A percentile compares a stretch with the other conserved stretches of the same genome.
Evolutionary conservation across 2,329 filamentous ascomycete genomes (phyloP).

Genomic region (Thermoascus crustaceus): DNA sequence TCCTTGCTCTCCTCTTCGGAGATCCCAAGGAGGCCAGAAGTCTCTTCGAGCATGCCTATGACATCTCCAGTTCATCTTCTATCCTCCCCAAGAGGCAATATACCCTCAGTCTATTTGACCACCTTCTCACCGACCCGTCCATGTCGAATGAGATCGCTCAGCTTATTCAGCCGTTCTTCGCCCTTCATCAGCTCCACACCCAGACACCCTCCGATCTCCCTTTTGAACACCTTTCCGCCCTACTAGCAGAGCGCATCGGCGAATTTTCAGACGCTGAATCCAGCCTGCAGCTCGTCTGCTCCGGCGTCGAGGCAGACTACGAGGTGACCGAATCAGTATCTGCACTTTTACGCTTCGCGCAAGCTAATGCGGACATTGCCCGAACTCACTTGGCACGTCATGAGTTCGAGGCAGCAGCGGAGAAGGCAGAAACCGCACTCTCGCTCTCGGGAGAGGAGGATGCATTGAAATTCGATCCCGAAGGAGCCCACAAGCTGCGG

Average conservation of each 20-base stretch:
- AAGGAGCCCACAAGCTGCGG: slow-evolving; percentile 60
- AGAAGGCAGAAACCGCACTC: slow-evolving; percentile 73
- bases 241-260: slow-evolving; percentile 73
- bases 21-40: slow-evolving; percentile 69
- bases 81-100: slow-evolving; percentile 70
- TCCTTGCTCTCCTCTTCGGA: slow-evolving; percentile 70
- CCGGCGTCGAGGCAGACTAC: slow-evolving; percentile 67
- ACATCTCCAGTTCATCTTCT: slow-evolving; percentile 74
- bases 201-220: slow-evolving; percentile 63
- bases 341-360: slow-evolving; percentile 66
- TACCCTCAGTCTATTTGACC: slow-evolving; percentile 72
- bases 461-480: slow-evolving; percentile 52
- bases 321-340: slow-evolving; percentile 71
- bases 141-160: slow-evolving; percentile 47
- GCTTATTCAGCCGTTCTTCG: slow-evolving; percentile 81
- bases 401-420: slow-evolving; percentile 59
- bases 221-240: slow-evolving; percentile 67
- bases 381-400: slow-evolving; percentile 68
- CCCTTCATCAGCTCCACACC: slow-evolving; percentile 68
- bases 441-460: slow-evolving; percentile 67
- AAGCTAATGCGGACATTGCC: slow-evolving; percentile 79
- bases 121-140: slow-evolving; percentile 54
- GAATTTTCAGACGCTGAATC: slow-evolving; percentile 57
- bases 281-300: slow-evolving; percentile 59
- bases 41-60: slow-evolving; percentile 89